Evolutionary conservation across 2,329 filamentous ascomycete genomes (phyloP).

Genomic region (Alternaria tenuissima): DNA sequence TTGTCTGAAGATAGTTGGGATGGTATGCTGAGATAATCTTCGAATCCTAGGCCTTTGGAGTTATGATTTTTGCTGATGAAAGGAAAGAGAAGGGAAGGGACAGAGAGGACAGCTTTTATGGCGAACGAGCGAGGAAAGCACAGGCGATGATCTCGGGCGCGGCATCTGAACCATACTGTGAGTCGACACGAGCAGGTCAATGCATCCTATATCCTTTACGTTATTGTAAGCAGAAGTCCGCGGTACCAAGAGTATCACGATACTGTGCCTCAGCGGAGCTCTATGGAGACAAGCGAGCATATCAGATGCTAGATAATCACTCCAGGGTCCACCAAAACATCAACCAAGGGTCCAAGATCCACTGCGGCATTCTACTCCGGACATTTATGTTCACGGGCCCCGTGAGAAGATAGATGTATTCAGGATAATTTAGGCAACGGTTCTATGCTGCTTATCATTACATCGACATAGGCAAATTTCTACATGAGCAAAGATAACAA

Average conservation of each 20-base stretch:
- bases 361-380: background rate
- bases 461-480: background rate
- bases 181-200: background rate
- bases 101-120: background rate
- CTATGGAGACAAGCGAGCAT: background rate
- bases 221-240: background rate
- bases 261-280: background rate
- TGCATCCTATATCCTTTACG: background rate
- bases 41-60: background rate
- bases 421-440: background rate
- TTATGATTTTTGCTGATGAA: background rate
- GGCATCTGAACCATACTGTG: background rate
- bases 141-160: background rate
- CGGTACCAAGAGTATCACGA: background rate
- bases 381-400: background rate
- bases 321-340: background rate
- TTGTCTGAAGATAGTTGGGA: background rate
- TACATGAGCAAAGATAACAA: background rate
- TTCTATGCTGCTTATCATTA: background rate
- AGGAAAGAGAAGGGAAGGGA: background rate
- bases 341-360: background rate
- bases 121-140: background rate
- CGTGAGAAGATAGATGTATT: background rate
- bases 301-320: background rate
- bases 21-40: background rate